These are phyloP conservation scores for Trichoderma simmonsii DNA, from an alignment of 2,329 filamentous ascomycete genomes.

Conservation along the genomic window DNA sequence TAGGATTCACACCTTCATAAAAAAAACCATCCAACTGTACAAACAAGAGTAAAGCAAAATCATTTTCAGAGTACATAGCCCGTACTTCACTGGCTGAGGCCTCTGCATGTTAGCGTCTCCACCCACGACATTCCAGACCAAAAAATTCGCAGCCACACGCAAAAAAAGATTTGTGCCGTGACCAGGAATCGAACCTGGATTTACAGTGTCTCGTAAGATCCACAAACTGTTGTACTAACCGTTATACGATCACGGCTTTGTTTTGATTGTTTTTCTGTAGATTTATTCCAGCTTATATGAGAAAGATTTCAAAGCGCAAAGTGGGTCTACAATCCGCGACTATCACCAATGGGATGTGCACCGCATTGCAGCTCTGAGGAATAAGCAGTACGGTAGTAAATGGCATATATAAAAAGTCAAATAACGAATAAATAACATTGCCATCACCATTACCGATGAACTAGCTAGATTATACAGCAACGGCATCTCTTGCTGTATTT, in stretches of 20 bases:
- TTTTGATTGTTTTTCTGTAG: not conserved
- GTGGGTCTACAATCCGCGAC: not conserved
- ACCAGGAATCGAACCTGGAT: slow-evolving; percentile 31
- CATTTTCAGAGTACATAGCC: not conserved
- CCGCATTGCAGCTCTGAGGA: not conserved
- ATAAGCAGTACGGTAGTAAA: not conserved
- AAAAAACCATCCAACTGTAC: not conserved
- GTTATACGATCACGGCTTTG: slow-evolving; percentile 29
- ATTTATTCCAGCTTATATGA: not conserved
- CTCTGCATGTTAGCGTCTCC: not conserved
- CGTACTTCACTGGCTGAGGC: not conserved
- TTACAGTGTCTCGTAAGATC: slow-evolving; percentile 28
- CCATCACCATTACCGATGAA: too few species aligned
- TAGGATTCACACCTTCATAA: too few species aligned
- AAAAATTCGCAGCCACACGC: not conserved
- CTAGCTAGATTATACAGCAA: too few species aligned
- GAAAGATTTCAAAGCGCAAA: not conserved
- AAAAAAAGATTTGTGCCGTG: slow-evolving; percentile 19
- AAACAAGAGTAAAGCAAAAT: not conserved
- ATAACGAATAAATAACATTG: not conserved
- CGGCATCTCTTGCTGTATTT: not conserved
- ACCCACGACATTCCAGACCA: not conserved
- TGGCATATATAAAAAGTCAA: not conserved
- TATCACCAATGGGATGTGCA: not conserved
- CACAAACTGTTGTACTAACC: slow-evolving; percentile 33